Base-by-base conservation (phyloP, 2,329 filamentous ascomycete genomes). In the Cytospora paraplurivora region DNA sequence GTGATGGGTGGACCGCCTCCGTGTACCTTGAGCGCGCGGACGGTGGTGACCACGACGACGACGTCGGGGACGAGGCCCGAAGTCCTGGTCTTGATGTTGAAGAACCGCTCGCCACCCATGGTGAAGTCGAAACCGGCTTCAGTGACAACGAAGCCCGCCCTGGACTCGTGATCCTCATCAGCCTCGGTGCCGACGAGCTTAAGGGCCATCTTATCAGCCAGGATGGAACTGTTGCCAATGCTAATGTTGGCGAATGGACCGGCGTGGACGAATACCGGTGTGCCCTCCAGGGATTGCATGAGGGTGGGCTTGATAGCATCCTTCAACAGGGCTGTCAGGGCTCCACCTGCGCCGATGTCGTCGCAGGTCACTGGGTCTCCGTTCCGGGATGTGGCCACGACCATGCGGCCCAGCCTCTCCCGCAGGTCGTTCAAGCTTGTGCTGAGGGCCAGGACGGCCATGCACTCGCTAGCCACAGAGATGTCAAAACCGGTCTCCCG, bases 121-220 rank as follows among this genome's bases (percentile, higher is more conserved):
- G 95, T 98, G 80, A 99, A 99, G 78, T 99, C 95, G 76, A 99
- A 99, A 11, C 95, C 95, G 59, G 95, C 94, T 77, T 99, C 95
- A 1, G 95, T 99, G 44, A 99, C 88, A 27, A 97, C 94, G 71
- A 95, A 98, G 11, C 95, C 95, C 35, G 91, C 86, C 82, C 95
- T 94, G 70, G 88, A 81, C 57, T 87, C 82, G 72, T 93, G 86
- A 71, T 96, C 86, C 80, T 98, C 95, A 68, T 96, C 94, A 7
- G 88, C 85, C 78, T 99, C 95, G 1, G 94, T 97, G 72, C 95
- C 95, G 5, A 93, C 91, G 68, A 99, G 88, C 83, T 99, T 99
- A 68, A 99, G 82, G 0, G 95, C 95, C 75, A 99, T 87, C 79
- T 93, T 96, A 76, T 98, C 95, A 17, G 95, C 94, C 64, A 99